Conservation (phyloP, 495 filamentous ascomycete species). For the Diplogelasinospora grovesii region DNA sequence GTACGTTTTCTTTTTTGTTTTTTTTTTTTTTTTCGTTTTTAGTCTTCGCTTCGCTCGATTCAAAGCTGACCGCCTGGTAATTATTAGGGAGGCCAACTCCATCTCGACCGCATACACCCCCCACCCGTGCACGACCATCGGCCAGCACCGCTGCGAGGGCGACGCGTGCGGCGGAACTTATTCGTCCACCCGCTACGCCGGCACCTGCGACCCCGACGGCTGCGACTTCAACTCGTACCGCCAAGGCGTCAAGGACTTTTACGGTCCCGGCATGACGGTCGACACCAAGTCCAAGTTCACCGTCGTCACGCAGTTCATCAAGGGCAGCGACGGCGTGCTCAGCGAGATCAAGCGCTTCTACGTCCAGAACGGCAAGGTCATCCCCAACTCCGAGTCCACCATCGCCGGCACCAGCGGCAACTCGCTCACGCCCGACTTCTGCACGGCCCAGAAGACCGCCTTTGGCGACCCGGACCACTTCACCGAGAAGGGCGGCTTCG, state of each 20-base stretch:
- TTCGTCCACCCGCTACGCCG: slow-evolving; percentile 39
- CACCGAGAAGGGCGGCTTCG: slow-evolving; percentile 50
- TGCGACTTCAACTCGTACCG: slow-evolving; percentile 74
- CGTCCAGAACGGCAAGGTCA: slow-evolving; percentile 57
- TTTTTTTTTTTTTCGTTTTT: neutral
- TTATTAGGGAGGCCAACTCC: slow-evolving; percentile 50
- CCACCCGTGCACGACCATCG: slow-evolving; percentile 56
- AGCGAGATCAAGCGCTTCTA: slow-evolving; percentile 61
- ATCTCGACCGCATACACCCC: slow-evolving; percentile 56
- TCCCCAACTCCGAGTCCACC: slow-evolving; percentile 47
- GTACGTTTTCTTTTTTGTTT: neutral
- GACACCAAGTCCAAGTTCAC: slow-evolving; percentile 61
- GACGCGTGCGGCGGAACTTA: slow-evolving; percentile 42
- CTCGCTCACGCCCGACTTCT: slow-evolving; percentile 19
- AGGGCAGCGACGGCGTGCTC: slow-evolving; percentile 36
- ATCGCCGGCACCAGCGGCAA: slow-evolving; percentile 44
- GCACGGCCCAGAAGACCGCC: slow-evolving; percentile 13
- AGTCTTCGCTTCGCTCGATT: too few relatives aligned
- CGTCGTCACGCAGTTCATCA: slow-evolving; percentile 64
- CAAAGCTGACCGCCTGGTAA: neutral
- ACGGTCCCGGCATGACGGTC: slow-evolving; percentile 51
- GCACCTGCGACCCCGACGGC: slow-evolving; percentile 60
- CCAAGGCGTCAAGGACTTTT: slow-evolving; percentile 54
- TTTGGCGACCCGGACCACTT: slow-evolving; percentile 58
- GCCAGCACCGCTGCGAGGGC: slow-evolving; percentile 49